Evolutionary conservation across 2,329 filamentous ascomycete species (phyloP), one percentile per base, ranked within the genome.

Genomic region (Exophiala xenobiotica): DNA sequence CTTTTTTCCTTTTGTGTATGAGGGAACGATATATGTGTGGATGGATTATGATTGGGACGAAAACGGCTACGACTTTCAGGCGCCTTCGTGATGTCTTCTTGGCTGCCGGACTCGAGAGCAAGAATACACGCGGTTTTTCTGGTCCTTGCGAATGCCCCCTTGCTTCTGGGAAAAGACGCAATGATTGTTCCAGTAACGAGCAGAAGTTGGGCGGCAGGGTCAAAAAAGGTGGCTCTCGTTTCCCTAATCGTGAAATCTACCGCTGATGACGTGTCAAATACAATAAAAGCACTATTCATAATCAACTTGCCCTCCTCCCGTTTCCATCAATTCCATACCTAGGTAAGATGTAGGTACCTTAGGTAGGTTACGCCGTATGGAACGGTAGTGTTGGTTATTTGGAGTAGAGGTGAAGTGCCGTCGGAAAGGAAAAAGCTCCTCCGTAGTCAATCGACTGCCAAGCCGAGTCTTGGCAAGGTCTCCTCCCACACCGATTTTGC

Each of bases 21-120:
- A 57, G 51, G 47, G 54, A 40, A 57, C 43, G 57, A 59, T 59
- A 57, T 53, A 59, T 39, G 54, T 49, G 51, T 47, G 51, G 57
- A 59, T 52, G 57, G 53, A 57, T 53, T 46, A 57, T 51, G 57
- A 59, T 57, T 46, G 40, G 49, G 53, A 48, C 43, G 19, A 49
- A 58, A 51, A 49, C 22, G 41, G 46, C 49, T 55, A 51, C 39
- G 46, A 52, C 46, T 41, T 46, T 45, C 43, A 20, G 45, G 49
- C 46, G 40, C 40, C 41, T 33, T 55, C 20, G 33, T 49, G 14
- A 50, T 53, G 49, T 45, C 35, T 47, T 50, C 49, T 53, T 55
- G 52, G 46, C 49, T 54, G 48, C 46, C 23, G 48, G 46, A 52
- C 37, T 49, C 55, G 41, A 53, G 48, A 55, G 55, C 51, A 55